phyloP scores from a whole-genome alignment of 768 basidiomycete genomes.

The Collybia nuda region DNA sequence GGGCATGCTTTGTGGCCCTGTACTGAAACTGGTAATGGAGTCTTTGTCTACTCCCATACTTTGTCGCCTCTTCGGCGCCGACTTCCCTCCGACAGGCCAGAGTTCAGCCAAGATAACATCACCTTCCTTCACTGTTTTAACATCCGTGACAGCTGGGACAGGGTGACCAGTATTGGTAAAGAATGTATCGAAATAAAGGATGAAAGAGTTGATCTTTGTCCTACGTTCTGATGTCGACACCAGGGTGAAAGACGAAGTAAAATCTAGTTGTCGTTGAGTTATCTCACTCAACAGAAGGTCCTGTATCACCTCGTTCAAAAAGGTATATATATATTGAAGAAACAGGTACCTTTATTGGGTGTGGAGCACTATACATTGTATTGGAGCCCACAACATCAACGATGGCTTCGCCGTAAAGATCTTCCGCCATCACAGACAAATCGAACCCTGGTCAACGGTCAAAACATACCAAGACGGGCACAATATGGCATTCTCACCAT shows the following conservation, averaged over 20 bases:
- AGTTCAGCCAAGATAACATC: constrained; percentile 73
- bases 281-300: constrained; percentile 73
- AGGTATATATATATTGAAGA: background rate
- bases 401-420: constrained; percentile 78
- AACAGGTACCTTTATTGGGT: constrained; percentile 60
- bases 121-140: constrained; percentile 53
- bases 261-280: constrained; percentile 73
- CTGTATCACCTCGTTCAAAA: constrained; percentile 34
- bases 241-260: constrained; percentile 77
- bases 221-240: constrained; percentile 58
- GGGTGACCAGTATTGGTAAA: constrained; percentile 64
- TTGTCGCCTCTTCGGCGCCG: constrained; percentile 56
- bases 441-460: constrained; percentile 68
- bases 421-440: constrained; percentile 75
- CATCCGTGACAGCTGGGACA: constrained; percentile 49
- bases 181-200: constrained; percentile 95
- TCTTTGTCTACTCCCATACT: constrained; percentile 51
- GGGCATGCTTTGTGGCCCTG: constrained; percentile 80
- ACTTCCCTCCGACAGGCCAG: constrained; percentile 75
- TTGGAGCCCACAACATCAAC: constrained; percentile 75
- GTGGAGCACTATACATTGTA: constrained; percentile 63
- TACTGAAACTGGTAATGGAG: constrained; percentile 78
- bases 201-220: constrained; percentile 72
- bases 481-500: constrained; percentile 52
- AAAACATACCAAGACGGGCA: background rate